These are phyloP conservation scores for Piromyces finnis DNA, from an alignment of 192 early-diverging fungal species.

Conservation along the genomic window DNA sequence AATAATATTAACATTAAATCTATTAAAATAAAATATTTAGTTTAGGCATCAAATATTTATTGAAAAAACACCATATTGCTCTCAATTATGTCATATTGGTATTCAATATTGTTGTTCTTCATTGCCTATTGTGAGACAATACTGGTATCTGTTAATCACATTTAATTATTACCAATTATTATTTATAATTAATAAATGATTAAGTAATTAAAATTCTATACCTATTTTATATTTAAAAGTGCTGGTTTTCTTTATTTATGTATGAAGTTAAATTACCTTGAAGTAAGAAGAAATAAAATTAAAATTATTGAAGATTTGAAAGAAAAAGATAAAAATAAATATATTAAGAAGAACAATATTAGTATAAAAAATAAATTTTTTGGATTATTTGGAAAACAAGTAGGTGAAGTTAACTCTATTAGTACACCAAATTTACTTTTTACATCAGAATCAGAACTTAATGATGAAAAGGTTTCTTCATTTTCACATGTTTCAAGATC, in stretches of 20 bases:
- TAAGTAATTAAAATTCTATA: no score
- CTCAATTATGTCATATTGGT: neutral
- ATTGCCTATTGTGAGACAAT: neutral
- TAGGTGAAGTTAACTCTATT: neutral
- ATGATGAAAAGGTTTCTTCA: no score
- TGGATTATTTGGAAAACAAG: neutral
- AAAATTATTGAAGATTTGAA: neutral
- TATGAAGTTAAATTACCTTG: neutral
- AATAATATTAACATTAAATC: no score
- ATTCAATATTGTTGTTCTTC: neutral
- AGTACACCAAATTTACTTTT: no score
- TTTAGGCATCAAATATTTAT: neutral
- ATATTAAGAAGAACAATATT: neutral
- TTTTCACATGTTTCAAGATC: no score
- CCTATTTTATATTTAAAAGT: neutral
- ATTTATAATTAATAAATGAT: no score
- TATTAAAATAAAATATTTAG: neutral
- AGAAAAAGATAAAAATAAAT: neutral
- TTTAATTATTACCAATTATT: no score
- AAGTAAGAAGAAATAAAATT: neutral
- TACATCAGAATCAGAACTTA: no score
- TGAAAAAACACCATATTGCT: neutral
- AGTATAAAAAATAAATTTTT: neutral
- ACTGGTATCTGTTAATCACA: neutral
- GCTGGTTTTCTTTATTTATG: neutral